phyloP scores from a whole-genome alignment of 768 basidiomycete genomes.

The Tephrocybe sp. region DNA sequence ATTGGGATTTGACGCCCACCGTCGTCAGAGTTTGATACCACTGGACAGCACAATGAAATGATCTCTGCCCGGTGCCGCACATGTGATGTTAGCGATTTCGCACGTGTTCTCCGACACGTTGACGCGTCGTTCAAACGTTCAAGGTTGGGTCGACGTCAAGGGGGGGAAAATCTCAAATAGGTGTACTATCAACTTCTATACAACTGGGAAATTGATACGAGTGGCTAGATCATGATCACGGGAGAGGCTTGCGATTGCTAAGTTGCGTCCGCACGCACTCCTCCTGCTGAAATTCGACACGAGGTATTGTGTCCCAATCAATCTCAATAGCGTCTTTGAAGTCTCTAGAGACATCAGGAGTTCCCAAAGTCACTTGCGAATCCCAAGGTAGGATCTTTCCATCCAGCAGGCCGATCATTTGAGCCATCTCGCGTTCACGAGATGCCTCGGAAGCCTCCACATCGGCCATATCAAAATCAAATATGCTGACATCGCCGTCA shows the following conservation, averaged over 20 bases:
- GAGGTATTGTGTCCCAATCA: background rate
- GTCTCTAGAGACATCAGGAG: background rate
- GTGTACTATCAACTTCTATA: no score
- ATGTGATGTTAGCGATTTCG: background rate
- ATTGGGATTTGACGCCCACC: slow-evolving; percentile 1
- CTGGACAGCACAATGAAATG: no score
- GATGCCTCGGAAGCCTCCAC: slow-evolving; percentile 7
- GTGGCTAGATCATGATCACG: no score
- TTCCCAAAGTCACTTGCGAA: slow-evolving; percentile 1
- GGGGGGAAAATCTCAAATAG: no score
- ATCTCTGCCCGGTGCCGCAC: no score
- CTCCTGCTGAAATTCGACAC: background rate
- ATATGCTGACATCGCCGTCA: slow-evolving; percentile 17
- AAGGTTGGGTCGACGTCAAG: no score
- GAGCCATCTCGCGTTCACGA: slow-evolving; percentile 11
- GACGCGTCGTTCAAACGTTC: no score
- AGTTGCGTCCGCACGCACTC: background rate
- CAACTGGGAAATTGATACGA: no score
- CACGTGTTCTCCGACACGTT: background rate
- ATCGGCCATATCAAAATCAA: slow-evolving; percentile 25
- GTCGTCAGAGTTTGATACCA: no score
- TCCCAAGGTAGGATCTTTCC: slow-evolving; percentile 2
- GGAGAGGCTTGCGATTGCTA: background rate
- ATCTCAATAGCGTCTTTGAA: slow-evolving; percentile 2
- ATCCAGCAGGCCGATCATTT: slow-evolving; percentile 7